A percentile compares a stretch with the other conserved stretches of the same genome.
phyloP scores from a whole-genome alignment of 2,329 filamentous ascomycete genomes.

The Sclerotinia spermophila region DNA sequence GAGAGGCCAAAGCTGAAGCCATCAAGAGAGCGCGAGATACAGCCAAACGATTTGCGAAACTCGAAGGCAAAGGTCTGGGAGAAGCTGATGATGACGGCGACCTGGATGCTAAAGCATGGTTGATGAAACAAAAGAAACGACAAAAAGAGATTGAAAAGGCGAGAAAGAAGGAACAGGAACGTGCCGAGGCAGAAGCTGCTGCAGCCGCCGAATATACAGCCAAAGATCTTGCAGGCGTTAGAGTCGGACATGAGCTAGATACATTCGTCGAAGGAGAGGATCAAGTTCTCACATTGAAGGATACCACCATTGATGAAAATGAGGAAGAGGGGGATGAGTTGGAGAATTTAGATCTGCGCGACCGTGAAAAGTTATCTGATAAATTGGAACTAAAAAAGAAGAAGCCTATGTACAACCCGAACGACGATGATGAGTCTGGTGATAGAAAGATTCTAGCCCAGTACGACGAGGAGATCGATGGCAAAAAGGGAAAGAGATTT shows the following conservation, averaged over 20 bases:
- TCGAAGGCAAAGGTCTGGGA: slow-evolving; percentile 81
- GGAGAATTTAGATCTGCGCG: slow-evolving; percentile 69
- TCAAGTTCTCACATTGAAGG: slow-evolving; percentile 91
- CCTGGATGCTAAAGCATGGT: slow-evolving; percentile 79
- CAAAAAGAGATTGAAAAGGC: slow-evolving; percentile 86
- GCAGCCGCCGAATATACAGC: slow-evolving; percentile 75
- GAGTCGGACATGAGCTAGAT: slow-evolving; percentile 81
- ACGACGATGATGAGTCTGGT: slow-evolving; percentile 63
- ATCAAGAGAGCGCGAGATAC: slow-evolving; percentile 85
- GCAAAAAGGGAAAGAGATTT: slow-evolving; percentile 85
- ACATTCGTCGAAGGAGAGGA: slow-evolving; percentile 80
- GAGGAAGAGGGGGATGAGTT: slow-evolving; percentile 89
- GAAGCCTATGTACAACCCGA: slow-evolving; percentile 82
- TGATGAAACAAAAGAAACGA: slow-evolving; percentile 85
- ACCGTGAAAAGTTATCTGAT: slow-evolving; percentile 69
- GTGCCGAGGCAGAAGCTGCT: slow-evolving; percentile 69
- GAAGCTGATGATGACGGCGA: slow-evolving; percentile 65
- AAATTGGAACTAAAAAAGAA: slow-evolving; percentile 85
- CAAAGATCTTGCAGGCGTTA: slow-evolving; percentile 83
- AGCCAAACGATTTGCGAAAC: slow-evolving; percentile 68
- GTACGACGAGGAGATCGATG: slow-evolving; percentile 92
- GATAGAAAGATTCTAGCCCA: slow-evolving; percentile 72
- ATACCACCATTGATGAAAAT: slow-evolving; percentile 77
- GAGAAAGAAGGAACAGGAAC: slow-evolving; percentile 68
- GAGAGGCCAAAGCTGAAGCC: slow-evolving; percentile 75